Evolutionary conservation across 352 stramenopile genomes (phyloP), one percentile per base, ranked within the genome.

Genomic region (Discostella stelligera): DNA sequence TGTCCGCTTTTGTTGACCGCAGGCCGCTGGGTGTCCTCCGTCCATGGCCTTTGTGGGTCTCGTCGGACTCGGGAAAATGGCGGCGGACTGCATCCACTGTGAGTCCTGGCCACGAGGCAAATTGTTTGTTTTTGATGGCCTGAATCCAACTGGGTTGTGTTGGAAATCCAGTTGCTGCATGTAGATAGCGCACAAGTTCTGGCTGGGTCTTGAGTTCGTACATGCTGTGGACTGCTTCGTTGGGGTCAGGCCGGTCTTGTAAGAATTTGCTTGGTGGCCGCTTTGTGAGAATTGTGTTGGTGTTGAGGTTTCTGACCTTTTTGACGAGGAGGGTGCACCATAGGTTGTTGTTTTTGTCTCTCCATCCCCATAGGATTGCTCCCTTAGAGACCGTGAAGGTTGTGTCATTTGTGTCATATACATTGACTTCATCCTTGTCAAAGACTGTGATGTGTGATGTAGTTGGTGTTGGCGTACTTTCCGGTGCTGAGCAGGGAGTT

Each of bases 51-150:
- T 52, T 50, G 27, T 27, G 13, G 4, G 56, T 65, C 13, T 65
- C 56, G 8, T 65, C 56, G 0, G 56, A 18, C 5, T 25, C 5
- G 16, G 16, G 56, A 18, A 37, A 65, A 27, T 65, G n/a, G 6
- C 49, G 48, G 56, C 16, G 8, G 0, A 41, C n/a, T 0, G 32
- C 30, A 13, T 20, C 32, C 0, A 50, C 14, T 14, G 56, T 65
- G 32, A 65, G 56, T 16, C 56, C 32, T 49, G 56, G 56, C 56
- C 56, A 65, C 4, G 32, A 65, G 8, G 32, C 27, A 27, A 18
- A 65, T 6, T 65, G 32, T 18, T 20, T 41, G 39, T 37, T 41
- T 48, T 50, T 65, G 25, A 52, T 50, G n/a, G 56, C 56, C 5
- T 6, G 1, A 4, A 65, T 10, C 56, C 56, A 65, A 9, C 27